Base-by-base conservation (phyloP, 345 rosid species). In the Ceriops decandra region DNA sequence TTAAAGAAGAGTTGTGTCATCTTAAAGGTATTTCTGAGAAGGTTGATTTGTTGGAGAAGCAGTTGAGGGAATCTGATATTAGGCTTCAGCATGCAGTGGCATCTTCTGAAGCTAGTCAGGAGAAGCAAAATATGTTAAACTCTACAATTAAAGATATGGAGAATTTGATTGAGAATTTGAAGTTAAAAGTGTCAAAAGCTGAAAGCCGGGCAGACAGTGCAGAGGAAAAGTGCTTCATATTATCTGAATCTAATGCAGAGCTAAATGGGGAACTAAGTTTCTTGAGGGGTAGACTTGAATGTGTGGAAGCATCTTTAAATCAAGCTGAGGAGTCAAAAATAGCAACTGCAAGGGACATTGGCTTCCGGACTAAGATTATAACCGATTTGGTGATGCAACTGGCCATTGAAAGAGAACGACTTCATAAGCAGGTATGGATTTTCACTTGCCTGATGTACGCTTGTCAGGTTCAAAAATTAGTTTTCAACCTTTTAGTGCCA, bases 131-230 rank as follows among this genome's bases (percentile, higher is more conserved):
- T 54, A 81, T 95, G 87, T 76, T 89, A 68, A 74, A 82, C 72
- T 70, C 87, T 68, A 83, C 95, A 15, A 87, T 95, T 69, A 63
- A 68, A 64, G 97, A 95, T 76, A 95, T 91, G 99, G 97, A 88
- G 68, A 77, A 75, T 73, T 69, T 87, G 76, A 95, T 95, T 10
- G 90, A 87, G 75, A 87, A 83, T 82, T 85, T 95, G 49, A 91
- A 90, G 75, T 79, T 70, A 59, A 91, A 87, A 82, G 93, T 81
- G 75, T 67, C 66, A 10, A 90, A 87, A 77, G 87, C 95, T 57
- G 96, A 87, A 77, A 78, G 71, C 74, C 82, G 85, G 46, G 96
- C 93, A 71, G 95, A 95, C 63, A 76, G 69, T 75, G 87, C 88
- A 0, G 97, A 88, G 72, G 95, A 87, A 52, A 91, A 90, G 77